Conservation (phyloP, 2,329 filamentous ascomycete species). For the Beauveria sp. region DNA sequence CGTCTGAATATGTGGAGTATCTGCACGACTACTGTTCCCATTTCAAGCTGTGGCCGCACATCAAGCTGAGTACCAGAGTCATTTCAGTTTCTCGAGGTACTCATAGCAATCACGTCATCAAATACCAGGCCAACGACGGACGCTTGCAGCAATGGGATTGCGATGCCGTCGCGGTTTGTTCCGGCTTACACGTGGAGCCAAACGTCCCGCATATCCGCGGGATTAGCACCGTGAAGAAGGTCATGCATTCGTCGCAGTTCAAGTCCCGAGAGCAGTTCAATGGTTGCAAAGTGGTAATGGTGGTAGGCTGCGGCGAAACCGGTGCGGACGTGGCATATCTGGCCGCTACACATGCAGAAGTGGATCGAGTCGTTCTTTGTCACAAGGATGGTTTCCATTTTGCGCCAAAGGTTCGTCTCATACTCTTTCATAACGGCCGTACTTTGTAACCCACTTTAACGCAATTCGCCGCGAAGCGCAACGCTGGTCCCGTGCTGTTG, state of each 20-base stretch:
- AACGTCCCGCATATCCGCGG: slow-evolving; percentile 30
- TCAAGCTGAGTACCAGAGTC: slow-evolving; percentile 26
- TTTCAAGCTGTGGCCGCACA: slow-evolving; percentile 30
- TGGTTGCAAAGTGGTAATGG: slow-evolving; percentile 29
- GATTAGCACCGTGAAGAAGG: slow-evolving; percentile 24
- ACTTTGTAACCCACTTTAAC: neutral
- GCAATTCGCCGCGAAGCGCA: slow-evolving; percentile 11
- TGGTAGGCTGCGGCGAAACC: slow-evolving; percentile 37
- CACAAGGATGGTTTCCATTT: slow-evolving; percentile 34
- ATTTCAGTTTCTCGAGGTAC: slow-evolving; percentile 15
- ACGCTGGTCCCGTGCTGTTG: slow-evolving; percentile 15
- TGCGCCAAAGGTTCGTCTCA: slow-evolving; percentile 28
- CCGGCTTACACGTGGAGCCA: slow-evolving; percentile 33
- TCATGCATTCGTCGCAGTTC: slow-evolving; percentile 37
- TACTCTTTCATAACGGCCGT: neutral
- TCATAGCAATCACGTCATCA: slow-evolving; percentile 8
- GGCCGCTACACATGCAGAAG: slow-evolving; percentile 31
- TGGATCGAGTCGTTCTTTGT: slow-evolving; percentile 30
- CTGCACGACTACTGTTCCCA: slow-evolving; percentile 31
- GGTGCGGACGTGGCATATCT: slow-evolving; percentile 35
- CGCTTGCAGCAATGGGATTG: slow-evolving; percentile 23
- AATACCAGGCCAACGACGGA: neutral
- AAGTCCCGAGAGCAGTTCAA: slow-evolving; percentile 33
- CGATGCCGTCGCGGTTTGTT: slow-evolving; percentile 36
- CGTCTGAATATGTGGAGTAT: slow-evolving; percentile 31